phyloP scores from a whole-genome alignment of 2,329 filamentous ascomycete species.

The Arachnopeziza araneosa region DNA sequence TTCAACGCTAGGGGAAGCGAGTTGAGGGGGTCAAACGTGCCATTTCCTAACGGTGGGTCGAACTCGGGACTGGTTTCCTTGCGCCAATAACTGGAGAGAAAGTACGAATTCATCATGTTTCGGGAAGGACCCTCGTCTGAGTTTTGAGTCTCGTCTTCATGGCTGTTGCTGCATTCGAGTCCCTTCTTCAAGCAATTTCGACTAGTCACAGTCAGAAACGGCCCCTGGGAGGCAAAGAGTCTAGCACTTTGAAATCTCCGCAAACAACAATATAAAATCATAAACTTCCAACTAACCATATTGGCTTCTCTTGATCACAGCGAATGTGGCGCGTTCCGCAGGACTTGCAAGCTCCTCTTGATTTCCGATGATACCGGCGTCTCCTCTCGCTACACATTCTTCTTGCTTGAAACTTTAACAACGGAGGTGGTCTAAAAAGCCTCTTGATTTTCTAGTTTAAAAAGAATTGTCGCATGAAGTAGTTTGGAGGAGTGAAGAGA shows the following conservation, averaged over 20 bases:
- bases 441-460: no score
- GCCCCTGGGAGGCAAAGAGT: no score
- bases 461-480: no score
- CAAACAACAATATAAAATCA: neutral
- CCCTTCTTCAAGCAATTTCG: neutral
- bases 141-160: neutral
- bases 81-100: neutral
- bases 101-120: neutral
- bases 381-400: neutral
- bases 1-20: neutral
- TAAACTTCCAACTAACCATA: neutral
- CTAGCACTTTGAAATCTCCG: no score
- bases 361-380: neutral
- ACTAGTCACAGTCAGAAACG: neutral
- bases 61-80: neutral
- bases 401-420: neutral
- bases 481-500: no score
- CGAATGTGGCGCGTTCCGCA: neutral
- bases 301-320: neutral
- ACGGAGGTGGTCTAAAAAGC: neutral
- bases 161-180: neutral
- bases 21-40: neutral
- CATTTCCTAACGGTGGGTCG: neutral
- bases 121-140: neutral
- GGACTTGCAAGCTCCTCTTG: neutral